Conservation (phyloP, 257 asterid species). For the Osmanthus fragrans region DNA sequence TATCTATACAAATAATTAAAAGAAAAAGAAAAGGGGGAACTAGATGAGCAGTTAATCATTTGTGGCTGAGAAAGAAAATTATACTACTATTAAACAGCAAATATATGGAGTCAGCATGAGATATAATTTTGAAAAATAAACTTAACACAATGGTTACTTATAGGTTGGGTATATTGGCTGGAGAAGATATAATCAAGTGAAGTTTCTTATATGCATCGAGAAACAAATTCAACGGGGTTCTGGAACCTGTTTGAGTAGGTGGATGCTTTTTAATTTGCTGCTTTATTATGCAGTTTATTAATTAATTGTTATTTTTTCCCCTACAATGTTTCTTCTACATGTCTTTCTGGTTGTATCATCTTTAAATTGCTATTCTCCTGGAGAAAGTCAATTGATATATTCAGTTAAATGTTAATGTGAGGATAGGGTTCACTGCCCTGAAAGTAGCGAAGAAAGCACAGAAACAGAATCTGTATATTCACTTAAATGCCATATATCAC, state of each 20-base stretch:
- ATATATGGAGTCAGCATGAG: neutral
- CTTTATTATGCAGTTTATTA: neutral
- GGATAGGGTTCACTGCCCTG: constrained; percentile 92
- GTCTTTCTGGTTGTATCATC: neutral
- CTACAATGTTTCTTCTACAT: neutral
- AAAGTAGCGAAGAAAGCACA: constrained; percentile 96
- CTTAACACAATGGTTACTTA: neutral
- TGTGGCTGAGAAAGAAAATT: neutral
- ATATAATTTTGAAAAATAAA: neutral
- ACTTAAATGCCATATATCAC: constrained; percentile 97
- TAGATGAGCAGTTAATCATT: neutral
- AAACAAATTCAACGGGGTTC: neutral
- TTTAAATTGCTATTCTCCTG: neutral
- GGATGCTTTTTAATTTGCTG: neutral
- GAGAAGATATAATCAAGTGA: neutral
- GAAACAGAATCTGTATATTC: constrained; percentile 88
- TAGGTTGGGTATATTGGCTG: neutral
- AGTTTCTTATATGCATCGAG: neutral
- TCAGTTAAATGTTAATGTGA: constrained; percentile 21
- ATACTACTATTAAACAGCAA: neutral
- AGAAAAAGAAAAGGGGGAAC: neutral
- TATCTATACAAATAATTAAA: neutral
- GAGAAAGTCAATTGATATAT: neutral
- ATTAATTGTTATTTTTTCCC: neutral
- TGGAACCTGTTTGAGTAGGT: neutral